These are phyloP conservation scores for Cutaneotrichosporon sp. DNA, from an alignment of 1,284 basidiomycete species.

Conservation along the genomic window DNA sequence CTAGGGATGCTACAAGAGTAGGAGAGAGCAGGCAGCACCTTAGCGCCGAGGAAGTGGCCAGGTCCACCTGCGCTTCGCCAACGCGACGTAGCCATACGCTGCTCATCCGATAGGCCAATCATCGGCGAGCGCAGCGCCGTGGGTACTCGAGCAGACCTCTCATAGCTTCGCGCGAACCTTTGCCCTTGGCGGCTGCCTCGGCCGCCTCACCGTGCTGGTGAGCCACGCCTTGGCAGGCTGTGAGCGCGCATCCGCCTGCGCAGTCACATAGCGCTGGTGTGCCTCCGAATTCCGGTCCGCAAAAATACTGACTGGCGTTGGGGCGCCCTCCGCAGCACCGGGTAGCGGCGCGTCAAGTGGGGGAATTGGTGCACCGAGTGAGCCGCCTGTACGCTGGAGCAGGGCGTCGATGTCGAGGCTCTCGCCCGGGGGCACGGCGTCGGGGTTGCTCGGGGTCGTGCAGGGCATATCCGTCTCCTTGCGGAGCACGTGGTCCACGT, in stretches of 20 bases:
- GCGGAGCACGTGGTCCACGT: slow-evolving; percentile 82
- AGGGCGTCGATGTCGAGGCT: slow-evolving; percentile 68
- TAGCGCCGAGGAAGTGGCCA: too few species aligned
- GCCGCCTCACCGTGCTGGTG: not conserved
- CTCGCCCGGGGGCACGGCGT: slow-evolving; percentile 76
- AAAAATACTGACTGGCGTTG: slow-evolving; percentile 31
- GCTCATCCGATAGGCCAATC: too few species aligned
- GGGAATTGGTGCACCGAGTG: not conserved
- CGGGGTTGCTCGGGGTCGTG: slow-evolving; percentile 86
- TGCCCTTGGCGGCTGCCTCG: too few species aligned
- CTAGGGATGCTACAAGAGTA: too few species aligned
- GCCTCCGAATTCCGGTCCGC: slow-evolving; percentile 22
- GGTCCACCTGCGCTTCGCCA: too few species aligned
- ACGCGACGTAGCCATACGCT: too few species aligned
- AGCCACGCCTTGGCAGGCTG: slow-evolving; percentile 25
- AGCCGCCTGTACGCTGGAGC: slow-evolving; percentile 57
- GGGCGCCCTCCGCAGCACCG: slow-evolving; percentile 5
- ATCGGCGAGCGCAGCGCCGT: too few species aligned
- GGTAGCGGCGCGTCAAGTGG: not conserved
- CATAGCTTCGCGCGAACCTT: too few species aligned
- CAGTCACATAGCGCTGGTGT: slow-evolving; percentile 32
- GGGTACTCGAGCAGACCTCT: too few species aligned
- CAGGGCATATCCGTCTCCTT: slow-evolving; percentile 98
- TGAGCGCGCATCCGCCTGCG: slow-evolving; percentile 23
- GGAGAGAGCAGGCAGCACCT: too few species aligned